Conservation (phyloP, 768 basidiomycete species). For the Tulasnella sp. region DNA sequence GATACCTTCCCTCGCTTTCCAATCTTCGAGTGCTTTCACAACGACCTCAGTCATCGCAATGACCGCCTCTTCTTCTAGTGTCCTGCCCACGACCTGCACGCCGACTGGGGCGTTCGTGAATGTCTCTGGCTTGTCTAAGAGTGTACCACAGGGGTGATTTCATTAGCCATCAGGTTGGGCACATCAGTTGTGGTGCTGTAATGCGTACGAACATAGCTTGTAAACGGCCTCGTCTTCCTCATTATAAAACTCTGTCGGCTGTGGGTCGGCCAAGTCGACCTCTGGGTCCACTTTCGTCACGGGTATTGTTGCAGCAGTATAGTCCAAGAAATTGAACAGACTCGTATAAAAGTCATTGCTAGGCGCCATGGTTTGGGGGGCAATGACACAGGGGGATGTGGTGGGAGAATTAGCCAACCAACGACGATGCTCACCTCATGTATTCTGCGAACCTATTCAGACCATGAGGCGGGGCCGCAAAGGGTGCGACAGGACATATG, state of each 20-base stretch:
- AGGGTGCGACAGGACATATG: slow-evolving; percentile 51
- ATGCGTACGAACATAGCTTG: slow-evolving; percentile 41
- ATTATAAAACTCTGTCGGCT: slow-evolving; percentile 36
- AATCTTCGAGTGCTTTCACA: slow-evolving; percentile 32
- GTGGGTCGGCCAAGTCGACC: slow-evolving; percentile 38
- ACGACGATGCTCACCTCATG: neutral
- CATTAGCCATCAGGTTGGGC: too few species aligned
- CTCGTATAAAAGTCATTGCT: slow-evolving; percentile 45
- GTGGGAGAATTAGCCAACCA: too few species aligned
- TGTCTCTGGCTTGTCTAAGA: slow-evolving; percentile 43
- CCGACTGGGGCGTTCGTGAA: slow-evolving; percentile 50
- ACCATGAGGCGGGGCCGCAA: slow-evolving; percentile 53
- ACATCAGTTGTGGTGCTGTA: neutral
- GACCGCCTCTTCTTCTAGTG: slow-evolving; percentile 65
- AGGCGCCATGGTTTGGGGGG: too few species aligned
- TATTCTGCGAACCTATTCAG: slow-evolving; percentile 32
- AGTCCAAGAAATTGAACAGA: slow-evolving; percentile 63
- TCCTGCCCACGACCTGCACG: slow-evolving; percentile 57
- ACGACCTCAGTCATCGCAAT: slow-evolving; percentile 59
- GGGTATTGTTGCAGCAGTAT: slow-evolving; percentile 48
- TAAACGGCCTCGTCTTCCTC: slow-evolving; percentile 39
- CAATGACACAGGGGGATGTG: too few species aligned
- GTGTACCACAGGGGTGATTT: neutral
- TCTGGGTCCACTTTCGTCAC: slow-evolving; percentile 47
- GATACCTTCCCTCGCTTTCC: neutral